Conservation (phyloP, 441 rosid genomes). For the Erysimum cheiri region DNA sequence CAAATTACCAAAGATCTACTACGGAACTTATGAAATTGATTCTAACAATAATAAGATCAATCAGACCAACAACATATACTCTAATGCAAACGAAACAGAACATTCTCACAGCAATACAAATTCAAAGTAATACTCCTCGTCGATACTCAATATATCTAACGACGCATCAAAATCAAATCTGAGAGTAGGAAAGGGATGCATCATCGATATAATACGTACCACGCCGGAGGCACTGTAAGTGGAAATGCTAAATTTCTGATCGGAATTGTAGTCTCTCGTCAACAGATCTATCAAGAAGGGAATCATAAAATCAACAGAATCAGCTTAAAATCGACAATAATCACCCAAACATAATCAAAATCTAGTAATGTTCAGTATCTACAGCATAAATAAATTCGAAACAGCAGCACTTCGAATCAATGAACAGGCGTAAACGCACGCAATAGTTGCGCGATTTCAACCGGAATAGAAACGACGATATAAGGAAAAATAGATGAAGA, state of each 20-base stretch:
- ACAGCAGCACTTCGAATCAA: constrained; percentile 2
- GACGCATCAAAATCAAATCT: constrained; percentile 1
- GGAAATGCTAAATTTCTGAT: constrained; percentile 73
- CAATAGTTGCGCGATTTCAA: constrained; percentile 4
- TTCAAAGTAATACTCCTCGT: not conserved
- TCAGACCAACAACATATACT: not conserved
- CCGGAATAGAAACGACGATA: constrained; percentile 8
- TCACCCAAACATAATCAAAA: constrained; percentile 14
- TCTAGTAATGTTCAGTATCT: not conserved
- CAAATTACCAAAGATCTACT: too few species aligned
- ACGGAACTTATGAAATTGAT: too few species aligned
- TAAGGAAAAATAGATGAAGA: not conserved
- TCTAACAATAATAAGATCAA: too few species aligned
- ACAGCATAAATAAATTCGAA: not conserved
- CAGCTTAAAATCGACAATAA: constrained; percentile 16
- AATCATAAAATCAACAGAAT: constrained; percentile 5
- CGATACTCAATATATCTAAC: not conserved
- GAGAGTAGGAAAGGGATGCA: not conserved
- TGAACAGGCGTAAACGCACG: constrained; percentile 12
- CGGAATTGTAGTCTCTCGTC: constrained; percentile 70
- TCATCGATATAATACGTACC: constrained; percentile 51
- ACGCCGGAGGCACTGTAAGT: constrained; percentile 69
- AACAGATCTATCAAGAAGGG: constrained; percentile 60
- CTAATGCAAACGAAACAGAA: constrained; percentile 7
- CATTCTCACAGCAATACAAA: not conserved